phyloP scores from a whole-genome alignment of 371 early-diverging fungal species.

The Mortierella sp. region DNA sequence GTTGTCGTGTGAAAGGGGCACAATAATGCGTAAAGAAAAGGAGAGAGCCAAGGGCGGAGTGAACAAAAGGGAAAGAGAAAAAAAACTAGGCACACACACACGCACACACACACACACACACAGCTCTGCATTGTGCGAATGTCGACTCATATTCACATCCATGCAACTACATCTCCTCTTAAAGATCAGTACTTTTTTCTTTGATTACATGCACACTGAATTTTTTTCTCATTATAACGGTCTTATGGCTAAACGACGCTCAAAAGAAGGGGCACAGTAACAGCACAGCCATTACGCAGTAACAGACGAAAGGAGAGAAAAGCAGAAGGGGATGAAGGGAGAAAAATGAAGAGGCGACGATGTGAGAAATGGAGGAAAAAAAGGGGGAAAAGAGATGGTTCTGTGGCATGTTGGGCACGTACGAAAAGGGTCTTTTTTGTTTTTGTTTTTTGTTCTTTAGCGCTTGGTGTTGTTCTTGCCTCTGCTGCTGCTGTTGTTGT shows the following conservation, averaged over 20 bases:
- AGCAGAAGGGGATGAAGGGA: not conserved
- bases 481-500: not conserved
- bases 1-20: not conserved
- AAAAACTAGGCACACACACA: no score
- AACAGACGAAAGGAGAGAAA: not conserved
- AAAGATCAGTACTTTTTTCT: no score
- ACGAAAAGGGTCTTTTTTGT: not conserved
- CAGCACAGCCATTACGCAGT: not conserved
- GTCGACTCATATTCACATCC: no score
- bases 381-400: not conserved
- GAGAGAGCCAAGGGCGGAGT: not conserved
- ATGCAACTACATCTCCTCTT: no score
- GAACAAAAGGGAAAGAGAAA: not conserved
- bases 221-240: not conserved
- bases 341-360: not conserved
- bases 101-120: not conserved
- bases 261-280: not conserved
- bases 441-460: not conserved
- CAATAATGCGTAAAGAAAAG: not conserved
- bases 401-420: not conserved
- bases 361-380: not conserved
- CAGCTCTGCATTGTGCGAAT: not conserved
- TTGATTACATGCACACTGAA: not conserved
- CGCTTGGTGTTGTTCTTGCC: not conserved
- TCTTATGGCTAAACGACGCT: not conserved